phyloP scores from a whole-genome alignment of 2,329 filamentous ascomycete species.

The Phyllosticta citrichinensis region DNA sequence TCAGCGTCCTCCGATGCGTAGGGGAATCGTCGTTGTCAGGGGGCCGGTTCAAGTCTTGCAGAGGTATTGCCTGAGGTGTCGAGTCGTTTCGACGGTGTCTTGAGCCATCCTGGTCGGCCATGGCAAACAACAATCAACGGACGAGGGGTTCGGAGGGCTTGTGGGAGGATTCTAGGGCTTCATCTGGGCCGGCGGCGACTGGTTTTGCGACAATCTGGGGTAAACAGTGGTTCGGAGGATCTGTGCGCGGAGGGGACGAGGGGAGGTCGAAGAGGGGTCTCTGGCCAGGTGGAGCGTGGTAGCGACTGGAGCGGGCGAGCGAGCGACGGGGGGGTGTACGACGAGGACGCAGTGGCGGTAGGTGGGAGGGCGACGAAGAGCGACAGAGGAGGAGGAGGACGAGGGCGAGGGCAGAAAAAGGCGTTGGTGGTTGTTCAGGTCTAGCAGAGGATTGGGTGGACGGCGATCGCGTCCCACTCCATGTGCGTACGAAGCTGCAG shows the following conservation, averaged over 20 bases:
- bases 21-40: conserved; percentile 23
- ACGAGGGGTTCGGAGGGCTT: background rate
- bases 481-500: background rate
- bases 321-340: background rate
- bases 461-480: background rate
- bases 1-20: conserved; percentile 35
- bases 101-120: conserved; percentile 1
- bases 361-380: background rate
- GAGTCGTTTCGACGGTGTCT: conserved; percentile 38
- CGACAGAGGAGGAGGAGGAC: background rate
- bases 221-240: conserved; percentile 9
- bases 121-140: background rate
- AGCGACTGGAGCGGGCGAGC: background rate
- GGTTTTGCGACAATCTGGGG: conserved; percentile 9
- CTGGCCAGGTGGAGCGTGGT: background rate
- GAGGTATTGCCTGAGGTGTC: conserved; percentile 56
- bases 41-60: conserved; percentile 45
- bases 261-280: conserved; percentile 3
- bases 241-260: conserved; percentile 9
- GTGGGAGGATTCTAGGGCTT: background rate
- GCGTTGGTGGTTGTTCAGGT: background rate
- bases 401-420: background rate
- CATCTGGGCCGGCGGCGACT: conserved; percentile 1
- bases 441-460: background rate
- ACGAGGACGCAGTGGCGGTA: background rate